Conservation (phyloP, 2,329 filamentous ascomycete genomes). For the Cercospora zeina region DNA sequence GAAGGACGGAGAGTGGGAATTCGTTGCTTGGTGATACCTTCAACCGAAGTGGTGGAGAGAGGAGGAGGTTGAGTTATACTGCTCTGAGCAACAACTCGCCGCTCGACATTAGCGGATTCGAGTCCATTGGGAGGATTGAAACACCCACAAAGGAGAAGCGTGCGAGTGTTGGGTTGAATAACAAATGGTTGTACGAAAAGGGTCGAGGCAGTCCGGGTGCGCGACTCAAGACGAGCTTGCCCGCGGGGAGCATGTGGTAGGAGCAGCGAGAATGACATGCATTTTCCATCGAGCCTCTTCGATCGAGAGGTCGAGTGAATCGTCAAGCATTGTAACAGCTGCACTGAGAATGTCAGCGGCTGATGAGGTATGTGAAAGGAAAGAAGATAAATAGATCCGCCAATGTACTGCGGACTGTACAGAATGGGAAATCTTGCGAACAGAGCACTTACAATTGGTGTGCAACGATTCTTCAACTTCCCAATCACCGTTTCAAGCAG, state of each 20-base stretch:
- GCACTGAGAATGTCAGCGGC: background rate
- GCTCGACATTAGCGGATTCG: conserved; percentile 48
- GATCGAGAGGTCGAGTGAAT: background rate
- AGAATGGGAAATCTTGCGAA: background rate
- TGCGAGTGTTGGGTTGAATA: conserved; percentile 77
- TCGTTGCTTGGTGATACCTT: conserved; percentile 11
- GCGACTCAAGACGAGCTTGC: conserved; percentile 17
- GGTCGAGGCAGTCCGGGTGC: conserved; percentile 58
- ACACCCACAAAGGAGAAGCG: conserved; percentile 42
- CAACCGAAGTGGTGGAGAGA: conserved; percentile 33
- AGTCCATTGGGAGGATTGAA: conserved; percentile 27
- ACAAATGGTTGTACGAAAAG: conserved; percentile 92
- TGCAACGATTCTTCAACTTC: no score
- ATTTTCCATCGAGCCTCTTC: background rate
- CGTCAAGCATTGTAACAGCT: background rate
- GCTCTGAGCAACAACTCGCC: conserved; percentile 49
- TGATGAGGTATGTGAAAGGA: background rate
- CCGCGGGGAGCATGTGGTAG: conserved; percentile 14
- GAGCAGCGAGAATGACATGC: background rate
- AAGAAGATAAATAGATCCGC: background rate
- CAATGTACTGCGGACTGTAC: conserved; percentile 7
- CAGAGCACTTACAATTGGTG: no score
- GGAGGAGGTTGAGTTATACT: conserved; percentile 64
- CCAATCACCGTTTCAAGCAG: no score
- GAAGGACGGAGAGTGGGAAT: conserved; percentile 20